Evolutionary conservation across 2,329 filamentous ascomycete genomes (phyloP), one percentile per base, ranked within the genome.

Genomic region (Xylaria digitata): DNA sequence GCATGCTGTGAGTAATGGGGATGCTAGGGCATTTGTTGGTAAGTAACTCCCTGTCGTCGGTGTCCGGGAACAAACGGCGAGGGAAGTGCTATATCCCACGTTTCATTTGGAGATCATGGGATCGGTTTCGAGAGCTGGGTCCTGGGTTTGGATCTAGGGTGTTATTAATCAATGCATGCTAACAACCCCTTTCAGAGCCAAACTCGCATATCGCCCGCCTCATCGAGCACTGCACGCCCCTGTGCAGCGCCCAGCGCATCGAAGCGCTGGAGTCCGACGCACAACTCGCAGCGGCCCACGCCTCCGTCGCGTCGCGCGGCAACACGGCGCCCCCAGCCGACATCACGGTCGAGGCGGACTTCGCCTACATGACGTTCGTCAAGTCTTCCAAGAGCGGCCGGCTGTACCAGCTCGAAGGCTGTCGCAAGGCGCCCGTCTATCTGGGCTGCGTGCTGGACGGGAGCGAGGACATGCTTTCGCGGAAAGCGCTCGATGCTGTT

Each of bases 401-500:
- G 15, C 52, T 70, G 42, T 66, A 66, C 49, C 66, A 68, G 62
- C 66, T 70, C 54, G 68, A 70, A 34, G 57, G 68, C 26, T 66
- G 63, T 32, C 66, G 68, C 8, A 58, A 59, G 56, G 56, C 40
- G 3, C 68, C 68, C 23, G 37, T 70, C 13, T 66, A 68, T 19
- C 37, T 70, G 23, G 66, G 17, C 19, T 61, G 60, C 21, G 61
- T 61, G 50, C 37, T 70, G 32, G 21, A 21, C 2, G 37, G 52
- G 21, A 63, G 56, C 11, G 68, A 70, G 19, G 68, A 70, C 49
- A 40, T 70, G 66, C 66, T 68, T 5, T 68, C 62, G 6, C 48
- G 55, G 32, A 59, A 49, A 6, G 66, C 66, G 19, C 45, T 70
- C 13, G 19, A 55, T n/a, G 60, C 66, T 13, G 66, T 70, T 1